A percentile compares a stretch with the other conserved stretches of the same genome.
Evolutionary conservation across 2,329 filamentous ascomycete genomes (phyloP).

Genomic region (Colletotrichum coccodes): DNA sequence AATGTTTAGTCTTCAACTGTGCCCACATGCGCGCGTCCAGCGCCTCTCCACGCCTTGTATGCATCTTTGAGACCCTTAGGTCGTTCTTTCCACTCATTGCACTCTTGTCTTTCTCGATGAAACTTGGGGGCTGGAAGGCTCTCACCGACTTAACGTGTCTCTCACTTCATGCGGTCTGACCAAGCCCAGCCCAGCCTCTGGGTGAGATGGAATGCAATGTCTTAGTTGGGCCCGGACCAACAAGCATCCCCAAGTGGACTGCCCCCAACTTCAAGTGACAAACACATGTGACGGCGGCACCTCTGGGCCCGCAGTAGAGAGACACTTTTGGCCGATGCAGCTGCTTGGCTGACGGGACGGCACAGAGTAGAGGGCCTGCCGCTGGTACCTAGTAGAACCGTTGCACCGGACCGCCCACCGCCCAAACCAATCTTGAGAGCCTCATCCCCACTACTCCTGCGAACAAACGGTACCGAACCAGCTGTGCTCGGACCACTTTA

Average conservation of each 20-base stretch:
- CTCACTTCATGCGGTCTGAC: background rate
- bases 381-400: background rate
- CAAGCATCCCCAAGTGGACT: background rate
- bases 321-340: background rate
- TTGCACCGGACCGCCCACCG: background rate
- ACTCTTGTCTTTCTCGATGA: background rate
- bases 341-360: background rate
- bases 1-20: background rate
- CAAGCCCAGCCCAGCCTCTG: background rate
- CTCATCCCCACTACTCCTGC: slow-evolving; percentile 13
- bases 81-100: background rate
- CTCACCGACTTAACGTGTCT: slow-evolving; percentile 22
- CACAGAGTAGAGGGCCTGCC: background rate
- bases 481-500: slow-evolving; percentile 13
- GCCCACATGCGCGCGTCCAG: background rate
- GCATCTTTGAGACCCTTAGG: background rate
- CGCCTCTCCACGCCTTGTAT: background rate
- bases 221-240: background rate
- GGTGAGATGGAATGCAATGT: background rate
- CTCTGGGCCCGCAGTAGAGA: background rate
- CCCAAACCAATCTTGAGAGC: slow-evolving; percentile 18
- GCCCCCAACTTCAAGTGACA: background rate
- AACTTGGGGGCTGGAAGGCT: background rate
- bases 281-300: slow-evolving; percentile 9
- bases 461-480: background rate